A percentile compares a stretch with the other conserved stretches of the same genome.
Evolutionary conservation across 768 basidiomycete species (phyloP).

Genomic region (Coprinopsis cinerea): DNA sequence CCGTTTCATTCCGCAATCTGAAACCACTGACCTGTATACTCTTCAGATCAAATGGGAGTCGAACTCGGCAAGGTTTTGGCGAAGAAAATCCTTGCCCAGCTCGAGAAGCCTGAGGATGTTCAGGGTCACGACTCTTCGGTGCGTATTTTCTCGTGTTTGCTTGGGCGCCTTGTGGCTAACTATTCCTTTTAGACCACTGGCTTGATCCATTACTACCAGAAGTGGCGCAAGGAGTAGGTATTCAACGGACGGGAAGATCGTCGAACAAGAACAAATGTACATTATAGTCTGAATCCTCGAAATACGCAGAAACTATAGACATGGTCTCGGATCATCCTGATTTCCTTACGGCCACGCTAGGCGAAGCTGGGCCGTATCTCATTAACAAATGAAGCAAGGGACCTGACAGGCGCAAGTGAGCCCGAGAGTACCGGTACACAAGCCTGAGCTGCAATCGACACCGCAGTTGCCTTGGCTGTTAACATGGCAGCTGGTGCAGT

Average conservation of each 20-base stretch:
- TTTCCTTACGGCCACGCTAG: too few species aligned
- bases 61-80: slow-evolving; percentile 97
- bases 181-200: slow-evolving; percentile 69
- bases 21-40: neutral
- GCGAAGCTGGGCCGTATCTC: too few species aligned
- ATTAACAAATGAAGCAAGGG: neutral
- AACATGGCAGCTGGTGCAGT: neutral
- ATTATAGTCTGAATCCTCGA: too few species aligned
- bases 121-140: slow-evolving; percentile 86
- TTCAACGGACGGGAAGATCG: too few species aligned
- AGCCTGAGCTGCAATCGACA: neutral
- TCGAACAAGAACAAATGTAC: too few species aligned
- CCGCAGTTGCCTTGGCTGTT: neutral
- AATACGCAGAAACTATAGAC: too few species aligned
- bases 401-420: neutral
- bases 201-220: slow-evolving; percentile 95
- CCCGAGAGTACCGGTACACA: neutral
- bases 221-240: slow-evolving; percentile 78
- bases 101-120: slow-evolving; percentile 73
- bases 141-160: slow-evolving; percentile 22
- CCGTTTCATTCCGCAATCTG: neutral
- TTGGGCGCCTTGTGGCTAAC: neutral
- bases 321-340: too few species aligned
- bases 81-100: slow-evolving; percentile 89
- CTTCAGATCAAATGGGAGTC: slow-evolving; percentile 96